Evolutionary conservation across 495 filamentous ascomycete species (phyloP), one percentile per base, ranked within the genome.

Genomic region (Penicillium salamii): DNA sequence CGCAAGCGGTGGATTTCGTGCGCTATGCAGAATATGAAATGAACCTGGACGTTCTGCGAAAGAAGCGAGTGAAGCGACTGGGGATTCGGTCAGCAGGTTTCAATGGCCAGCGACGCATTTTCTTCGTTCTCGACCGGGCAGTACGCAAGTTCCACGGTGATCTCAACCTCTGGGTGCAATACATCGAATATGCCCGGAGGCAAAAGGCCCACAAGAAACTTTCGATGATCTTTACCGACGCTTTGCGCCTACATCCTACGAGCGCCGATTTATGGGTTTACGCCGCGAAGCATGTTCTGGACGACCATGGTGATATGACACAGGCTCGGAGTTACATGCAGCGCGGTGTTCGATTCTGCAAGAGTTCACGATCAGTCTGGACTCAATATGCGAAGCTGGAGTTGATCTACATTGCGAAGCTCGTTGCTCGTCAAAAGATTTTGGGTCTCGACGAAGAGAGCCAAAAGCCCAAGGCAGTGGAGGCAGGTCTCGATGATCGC

Each of bases 1-100:
- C 85, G 33, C 78, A 80, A 34, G 78, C 89, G 0, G 65, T 78
- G 32, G 90, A 95, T 56, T 98, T 87, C 70, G 81, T 88, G 34
- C 82, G 87, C 58, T 98, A 97, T 73, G 83, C 84, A 18, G 77
- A 87, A 49, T 98, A 90, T 76, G 93, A 98, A 69, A 90, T 89
- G 69, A 95, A 91, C 58, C 78, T 98, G 26, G 90, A 96, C 46
- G 62, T 73, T 2, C 80, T 98, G 17, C 87, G 89, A 31, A 78
- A 82, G 53, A 95, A 93, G 70, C 82, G 93, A 47, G 82, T 88
- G 49, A 84, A 83, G 58, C 82, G 93, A 49, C 72, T 97, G 42
- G 85, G 84, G 29, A 77, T 97, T 55, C 89, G 85, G 50, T 61
- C 63, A 7, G 68, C 68, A 7, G 74, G 72, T 14, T 79, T 87